phyloP scores from a whole-genome alignment of 345 rosid genomes.

The Erysimum cheiranthoides region DNA sequence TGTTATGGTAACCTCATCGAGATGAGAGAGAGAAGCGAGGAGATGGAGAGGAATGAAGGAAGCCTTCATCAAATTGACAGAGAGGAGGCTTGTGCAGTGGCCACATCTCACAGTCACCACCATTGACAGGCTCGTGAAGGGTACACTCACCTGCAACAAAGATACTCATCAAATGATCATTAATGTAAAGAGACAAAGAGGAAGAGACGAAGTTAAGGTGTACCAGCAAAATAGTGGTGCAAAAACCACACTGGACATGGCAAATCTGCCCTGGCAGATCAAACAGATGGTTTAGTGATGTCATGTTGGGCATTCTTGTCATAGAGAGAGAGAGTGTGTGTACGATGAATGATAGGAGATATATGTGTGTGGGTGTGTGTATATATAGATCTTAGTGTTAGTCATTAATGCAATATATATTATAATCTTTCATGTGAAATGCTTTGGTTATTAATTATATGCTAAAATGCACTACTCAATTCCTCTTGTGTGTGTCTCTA shows the following conservation, averaged over 20 bases:
- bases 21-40: constrained; percentile 66
- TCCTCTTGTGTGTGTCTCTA: constrained; percentile 28
- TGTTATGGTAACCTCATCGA: constrained; percentile 49
- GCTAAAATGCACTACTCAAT: constrained; percentile 33
- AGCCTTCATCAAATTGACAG: constrained; percentile 88
- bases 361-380: constrained; percentile 21
- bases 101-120: constrained; percentile 97
- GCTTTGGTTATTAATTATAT: constrained; percentile 16
- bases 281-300: constrained; percentile 63
- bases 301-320: constrained; percentile 52
- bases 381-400: constrained; percentile 11
- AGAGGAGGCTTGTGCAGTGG: constrained; percentile 90
- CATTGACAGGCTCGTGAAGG: constrained; percentile 81
- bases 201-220: background rate
- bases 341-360: constrained; percentile 39
- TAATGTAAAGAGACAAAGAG: background rate
- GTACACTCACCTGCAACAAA: constrained; percentile 81
- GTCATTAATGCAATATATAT: constrained; percentile 13
- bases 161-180: constrained; percentile 12
- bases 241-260: constrained; percentile 95
- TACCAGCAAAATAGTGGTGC: constrained; percentile 93
- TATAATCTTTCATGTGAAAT: constrained; percentile 29
- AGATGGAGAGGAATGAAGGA: constrained; percentile 88
- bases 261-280: constrained; percentile 93
- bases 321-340: constrained; percentile 32